A percentile compares a stretch with the other conserved stretches of the same genome.
These are phyloP conservation scores for Handroanthus guayacan DNA, from an alignment of 257 asterid species.

Conservation along the genomic window DNA sequence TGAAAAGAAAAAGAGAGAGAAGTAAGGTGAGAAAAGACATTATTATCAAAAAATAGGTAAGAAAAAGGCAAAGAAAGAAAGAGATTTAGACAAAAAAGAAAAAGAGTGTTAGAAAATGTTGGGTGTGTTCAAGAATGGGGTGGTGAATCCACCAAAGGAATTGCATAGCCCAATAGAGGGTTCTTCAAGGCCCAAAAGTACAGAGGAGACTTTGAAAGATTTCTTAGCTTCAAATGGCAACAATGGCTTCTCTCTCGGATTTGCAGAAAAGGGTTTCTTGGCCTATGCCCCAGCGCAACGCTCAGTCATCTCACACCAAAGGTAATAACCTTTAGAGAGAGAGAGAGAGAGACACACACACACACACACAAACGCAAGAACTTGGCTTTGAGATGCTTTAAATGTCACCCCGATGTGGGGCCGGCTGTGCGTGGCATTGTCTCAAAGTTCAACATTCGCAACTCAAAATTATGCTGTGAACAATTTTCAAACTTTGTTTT, in stretches of 20 bases:
- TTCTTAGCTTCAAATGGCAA: constrained; percentile 61
- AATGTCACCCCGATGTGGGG: background rate
- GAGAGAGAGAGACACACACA: background rate
- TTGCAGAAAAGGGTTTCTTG: constrained; percentile 68
- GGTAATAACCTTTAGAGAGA: constrained; percentile 43
- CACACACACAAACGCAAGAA: background rate
- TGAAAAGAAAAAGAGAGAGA: background rate
- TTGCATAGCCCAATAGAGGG: constrained; percentile 64
- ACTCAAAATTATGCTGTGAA: too few species aligned
- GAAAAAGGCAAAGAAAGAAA: background rate
- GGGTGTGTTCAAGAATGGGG: constrained; percentile 77
- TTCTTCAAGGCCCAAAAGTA: constrained; percentile 40
- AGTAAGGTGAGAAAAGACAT: background rate
- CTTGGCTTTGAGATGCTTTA: too few species aligned
- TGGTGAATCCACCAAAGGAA: constrained; percentile 83
- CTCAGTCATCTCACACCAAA: constrained; percentile 46
- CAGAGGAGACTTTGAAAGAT: constrained; percentile 62
- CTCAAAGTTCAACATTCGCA: too few species aligned
- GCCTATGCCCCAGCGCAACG: constrained; percentile 60
- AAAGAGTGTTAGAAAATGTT: constrained; percentile 55
- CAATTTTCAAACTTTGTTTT: too few species aligned
- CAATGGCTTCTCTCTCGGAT: constrained; percentile 64
- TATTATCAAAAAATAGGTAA: too few species aligned
- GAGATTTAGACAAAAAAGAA: background rate
- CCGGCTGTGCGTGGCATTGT: too few species aligned